These are phyloP conservation scores for Lichtheimia ramosa DNA, from an alignment of 371 early-diverging fungal genomes.

Conservation along the genomic window DNA sequence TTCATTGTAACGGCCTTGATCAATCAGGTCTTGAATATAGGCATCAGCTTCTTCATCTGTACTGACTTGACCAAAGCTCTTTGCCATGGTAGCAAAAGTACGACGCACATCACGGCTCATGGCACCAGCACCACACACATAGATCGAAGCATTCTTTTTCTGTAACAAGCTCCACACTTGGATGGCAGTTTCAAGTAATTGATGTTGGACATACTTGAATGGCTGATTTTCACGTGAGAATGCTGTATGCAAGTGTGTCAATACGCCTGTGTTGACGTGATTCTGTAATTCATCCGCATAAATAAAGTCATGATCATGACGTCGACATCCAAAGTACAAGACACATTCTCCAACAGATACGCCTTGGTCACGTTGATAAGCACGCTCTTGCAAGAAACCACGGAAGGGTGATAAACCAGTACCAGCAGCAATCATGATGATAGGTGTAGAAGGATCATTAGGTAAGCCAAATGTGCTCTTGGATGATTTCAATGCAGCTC, in stretches of 20 bases:
- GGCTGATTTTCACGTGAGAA: slow-evolving; percentile 58
- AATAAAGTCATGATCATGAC: slow-evolving; percentile 67
- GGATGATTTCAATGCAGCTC: slow-evolving; percentile 41
- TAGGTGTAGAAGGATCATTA: slow-evolving; percentile 31
- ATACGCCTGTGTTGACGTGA: slow-evolving; percentile 43
- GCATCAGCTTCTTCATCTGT: slow-evolving; percentile 33
- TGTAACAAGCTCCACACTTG: slow-evolving; percentile 29
- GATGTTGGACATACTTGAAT: slow-evolving; percentile 45
- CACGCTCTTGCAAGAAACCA: slow-evolving; percentile 64
- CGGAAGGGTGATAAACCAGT: slow-evolving; percentile 94
- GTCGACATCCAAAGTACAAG: slow-evolving; percentile 86
- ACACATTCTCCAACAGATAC: slow-evolving; percentile 28
- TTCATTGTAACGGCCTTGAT: slow-evolving; percentile 40
- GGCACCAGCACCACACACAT: slow-evolving; percentile 43
- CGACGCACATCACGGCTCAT: slow-evolving; percentile 52
- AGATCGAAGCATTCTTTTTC: slow-evolving; percentile 23
- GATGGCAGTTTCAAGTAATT: slow-evolving; percentile 34
- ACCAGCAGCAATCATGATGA: slow-evolving; percentile 66
- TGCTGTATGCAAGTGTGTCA: slow-evolving; percentile 64
- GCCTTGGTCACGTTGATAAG: slow-evolving; percentile 22
- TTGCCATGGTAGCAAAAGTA: slow-evolving; percentile 33
- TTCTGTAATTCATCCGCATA: slow-evolving; percentile 66
- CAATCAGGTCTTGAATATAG: slow-evolving; percentile 21
- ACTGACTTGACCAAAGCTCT: slow-evolving; percentile 33
- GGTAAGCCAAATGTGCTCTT: slow-evolving; percentile 46